These are phyloP conservation scores for Paraphoma chrysanthemicola DNA, from an alignment of 2,329 filamentous ascomycete genomes.

Conservation along the genomic window DNA sequence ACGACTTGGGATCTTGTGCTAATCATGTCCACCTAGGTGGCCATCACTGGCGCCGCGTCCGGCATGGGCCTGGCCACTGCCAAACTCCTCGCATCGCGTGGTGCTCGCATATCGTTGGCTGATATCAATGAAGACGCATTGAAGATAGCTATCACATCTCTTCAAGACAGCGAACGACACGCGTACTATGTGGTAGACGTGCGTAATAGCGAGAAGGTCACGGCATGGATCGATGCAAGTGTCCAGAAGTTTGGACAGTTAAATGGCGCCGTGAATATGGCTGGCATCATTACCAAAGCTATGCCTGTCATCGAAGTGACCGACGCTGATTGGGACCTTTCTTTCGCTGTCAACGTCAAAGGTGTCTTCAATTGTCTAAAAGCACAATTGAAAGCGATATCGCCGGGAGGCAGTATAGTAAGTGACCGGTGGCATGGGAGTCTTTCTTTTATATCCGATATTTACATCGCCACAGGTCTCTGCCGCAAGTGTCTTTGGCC, in stretches of 20 bases:
- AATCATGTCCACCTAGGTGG: conserved; percentile 1
- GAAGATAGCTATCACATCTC: conserved; percentile 40
- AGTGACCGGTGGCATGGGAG: neutral
- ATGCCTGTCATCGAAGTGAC: conserved; percentile 23
- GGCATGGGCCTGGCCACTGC: conserved; percentile 58
- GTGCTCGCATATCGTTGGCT: conserved; percentile 32
- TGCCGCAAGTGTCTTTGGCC: conserved; percentile 37
- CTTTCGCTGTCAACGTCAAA: conserved; percentile 44
- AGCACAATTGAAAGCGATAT: conserved; percentile 24
- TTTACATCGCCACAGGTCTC: conserved; percentile 9
- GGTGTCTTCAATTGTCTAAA: conserved; percentile 42
- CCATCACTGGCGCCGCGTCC: conserved; percentile 29
- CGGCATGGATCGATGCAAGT: conserved; percentile 46
- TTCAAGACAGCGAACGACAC: conserved; percentile 22
- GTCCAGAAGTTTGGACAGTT: conserved; percentile 42
- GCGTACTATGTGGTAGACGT: conserved; percentile 56
- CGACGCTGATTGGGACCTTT: conserved; percentile 45
- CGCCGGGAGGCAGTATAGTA: conserved; percentile 25
- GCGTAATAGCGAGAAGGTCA: conserved; percentile 48
- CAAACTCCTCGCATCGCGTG: conserved; percentile 53
- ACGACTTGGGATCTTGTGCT: neutral
- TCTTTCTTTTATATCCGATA: neutral
- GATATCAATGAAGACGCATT: conserved; percentile 49
- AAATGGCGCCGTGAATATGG: conserved; percentile 50
- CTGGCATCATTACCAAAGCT: conserved; percentile 43